These are phyloP conservation scores for Malus sieversii DNA, from an alignment of 306 rosid species.

Conservation along the genomic window DNA sequence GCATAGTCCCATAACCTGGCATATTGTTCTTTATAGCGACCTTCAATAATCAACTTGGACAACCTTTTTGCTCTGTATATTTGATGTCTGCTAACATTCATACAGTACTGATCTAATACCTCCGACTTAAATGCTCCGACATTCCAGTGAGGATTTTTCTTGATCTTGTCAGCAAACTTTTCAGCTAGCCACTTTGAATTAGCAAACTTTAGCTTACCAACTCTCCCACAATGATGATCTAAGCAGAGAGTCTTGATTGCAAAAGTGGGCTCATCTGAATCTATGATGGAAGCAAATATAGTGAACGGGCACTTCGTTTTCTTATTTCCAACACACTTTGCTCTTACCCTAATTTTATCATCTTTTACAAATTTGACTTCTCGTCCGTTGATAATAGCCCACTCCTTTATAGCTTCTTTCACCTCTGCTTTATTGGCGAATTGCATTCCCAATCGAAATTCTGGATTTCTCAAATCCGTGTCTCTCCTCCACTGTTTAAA, in stretches of 20 bases:
- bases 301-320: background rate
- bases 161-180: background rate
- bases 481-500: background rate
- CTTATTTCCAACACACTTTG: background rate
- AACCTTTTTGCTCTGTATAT: background rate
- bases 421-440: background rate
- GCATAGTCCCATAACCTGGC: background rate
- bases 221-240: background rate
- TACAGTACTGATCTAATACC: background rate
- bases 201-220: background rate
- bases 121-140: background rate
- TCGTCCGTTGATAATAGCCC: background rate
- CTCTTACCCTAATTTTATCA: background rate
- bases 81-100: background rate
- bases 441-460: background rate
- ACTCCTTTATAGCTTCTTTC: background rate
- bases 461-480: background rate
- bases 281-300: background rate
- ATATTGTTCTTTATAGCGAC: background rate
- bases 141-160: background rate
- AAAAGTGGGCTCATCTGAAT: background rate
- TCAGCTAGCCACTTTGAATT: background rate
- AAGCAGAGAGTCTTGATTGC: background rate
- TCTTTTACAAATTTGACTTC: background rate
- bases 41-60: background rate